These are phyloP conservation scores for Cardamine resedifolia DNA, from an alignment of 345 rosid genomes.

Conservation along the genomic window DNA sequence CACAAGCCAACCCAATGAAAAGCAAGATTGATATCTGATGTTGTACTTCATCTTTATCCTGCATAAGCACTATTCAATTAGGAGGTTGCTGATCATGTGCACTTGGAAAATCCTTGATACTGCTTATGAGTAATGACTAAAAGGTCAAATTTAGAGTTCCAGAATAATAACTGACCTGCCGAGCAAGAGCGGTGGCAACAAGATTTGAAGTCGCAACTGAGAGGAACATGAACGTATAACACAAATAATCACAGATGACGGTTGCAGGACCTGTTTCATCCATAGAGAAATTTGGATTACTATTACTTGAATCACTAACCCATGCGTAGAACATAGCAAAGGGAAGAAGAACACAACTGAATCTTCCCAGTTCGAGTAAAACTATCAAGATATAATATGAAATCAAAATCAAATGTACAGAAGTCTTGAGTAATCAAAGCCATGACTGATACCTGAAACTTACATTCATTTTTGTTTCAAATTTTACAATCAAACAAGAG, in stretches of 20 bases:
- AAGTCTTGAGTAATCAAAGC: conserved; percentile 1
- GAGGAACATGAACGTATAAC: conserved; percentile 61
- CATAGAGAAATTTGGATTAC: background rate
- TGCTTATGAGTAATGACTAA: background rate
- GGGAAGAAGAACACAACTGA: background rate
- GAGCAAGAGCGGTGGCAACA: conserved; percentile 59
- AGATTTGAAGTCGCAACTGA: conserved; percentile 61
- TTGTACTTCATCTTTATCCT: conserved; percentile 82
- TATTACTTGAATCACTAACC: background rate
- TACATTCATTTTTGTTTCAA: conserved; percentile 2
- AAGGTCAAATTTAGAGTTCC: background rate
- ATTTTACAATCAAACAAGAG: background rate
- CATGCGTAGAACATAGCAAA: conserved; percentile 9
- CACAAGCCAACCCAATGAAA: conserved; percentile 70
- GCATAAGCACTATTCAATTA: conserved; percentile 34
- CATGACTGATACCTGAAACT: background rate
- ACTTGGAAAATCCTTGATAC: conserved; percentile 2
- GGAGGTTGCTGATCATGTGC: conserved; percentile 10
- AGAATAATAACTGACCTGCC: conserved; percentile 40
- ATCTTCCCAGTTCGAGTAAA: background rate
- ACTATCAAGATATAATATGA: background rate
- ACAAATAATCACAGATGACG: conserved; percentile 51
- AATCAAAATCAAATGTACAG: conserved; percentile 3
- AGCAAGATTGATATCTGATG: conserved; percentile 89
- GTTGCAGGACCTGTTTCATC: conserved; percentile 53